phyloP scores from a whole-genome alignment of 73 alveolate genomes.

The Blepharisma stoltei region DNA sequence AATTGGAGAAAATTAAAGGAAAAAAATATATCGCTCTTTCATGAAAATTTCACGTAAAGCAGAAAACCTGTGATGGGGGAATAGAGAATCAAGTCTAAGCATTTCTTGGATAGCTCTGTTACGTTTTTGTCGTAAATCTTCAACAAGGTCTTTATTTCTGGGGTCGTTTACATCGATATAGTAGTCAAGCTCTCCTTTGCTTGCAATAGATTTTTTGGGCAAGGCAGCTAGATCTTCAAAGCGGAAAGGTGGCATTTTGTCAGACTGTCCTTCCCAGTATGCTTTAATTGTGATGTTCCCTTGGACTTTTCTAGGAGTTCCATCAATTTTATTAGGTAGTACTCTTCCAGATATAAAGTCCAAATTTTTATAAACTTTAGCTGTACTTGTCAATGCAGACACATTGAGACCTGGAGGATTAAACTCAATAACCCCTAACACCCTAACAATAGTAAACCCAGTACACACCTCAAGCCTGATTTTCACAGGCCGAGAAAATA shows the following conservation, averaged over 20 bases:
- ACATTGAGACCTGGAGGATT: constrained; percentile 95
- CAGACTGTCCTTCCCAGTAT: constrained; percentile 98
- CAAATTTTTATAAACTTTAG: constrained; percentile 78
- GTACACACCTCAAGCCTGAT: constrained; percentile 75
- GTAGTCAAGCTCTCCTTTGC: constrained; percentile 56
- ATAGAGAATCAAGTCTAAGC: constrained; percentile 73
- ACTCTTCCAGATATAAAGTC: constrained; percentile 47
- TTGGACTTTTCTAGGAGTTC: constrained; percentile 34
- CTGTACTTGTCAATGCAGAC: constrained; percentile 89
- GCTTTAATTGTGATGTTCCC: constrained; percentile 85
- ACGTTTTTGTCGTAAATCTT: constrained; percentile 68
- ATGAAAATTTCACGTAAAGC: constrained; percentile 70
- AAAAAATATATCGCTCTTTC: constrained; percentile 61
- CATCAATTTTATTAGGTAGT: neutral
- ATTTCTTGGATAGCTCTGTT: constrained; percentile 68
- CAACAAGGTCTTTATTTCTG: constrained; percentile 80
- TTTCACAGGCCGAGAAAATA: constrained; percentile 93
- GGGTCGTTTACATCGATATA: constrained; percentile 97
- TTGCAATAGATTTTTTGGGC: constrained; percentile 59
- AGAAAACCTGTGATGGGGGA: constrained; percentile 55
- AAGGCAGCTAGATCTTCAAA: constrained; percentile 66
- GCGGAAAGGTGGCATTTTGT: constrained; percentile 92
- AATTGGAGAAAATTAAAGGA: too few relatives aligned
- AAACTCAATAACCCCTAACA: constrained; percentile 80
- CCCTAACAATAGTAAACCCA: constrained; percentile 56